Base-by-base conservation (phyloP, 768 basidiomycete species). In the Suillus placidus region DNA sequence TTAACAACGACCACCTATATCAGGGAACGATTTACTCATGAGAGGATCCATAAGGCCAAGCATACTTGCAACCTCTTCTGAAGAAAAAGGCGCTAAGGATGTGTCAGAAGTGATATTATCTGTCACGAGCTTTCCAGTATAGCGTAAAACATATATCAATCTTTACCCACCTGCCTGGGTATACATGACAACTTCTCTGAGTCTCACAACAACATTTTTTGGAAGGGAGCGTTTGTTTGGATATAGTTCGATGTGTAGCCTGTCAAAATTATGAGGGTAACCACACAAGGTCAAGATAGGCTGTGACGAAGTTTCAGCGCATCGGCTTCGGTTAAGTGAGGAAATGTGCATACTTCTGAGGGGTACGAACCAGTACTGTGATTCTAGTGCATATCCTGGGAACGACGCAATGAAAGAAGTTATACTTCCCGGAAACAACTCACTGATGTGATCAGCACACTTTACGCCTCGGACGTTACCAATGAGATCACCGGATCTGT, bases 31-130 rank as follows among this genome's bases (percentile, higher is more conserved):
- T 13, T 55, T 13, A 55, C 54, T 13, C 54, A 55, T 55, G 32
- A 55, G 54, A n/a, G 32, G 32, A 55, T 55, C 54, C 54, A 55
- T 55, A 13, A 55, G 32, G 34, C 54, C 13, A 7, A 55, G 54
- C 54, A 55, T 55, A n/a, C 34, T 55, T 35, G 54, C 34, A 55
- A 55, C 54, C 54, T 55, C 54, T n/a, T 55, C 54, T 6, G 54
- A 55, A 55, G 54, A 34, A 35, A 55, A 55, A 35, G 54, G 54
- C 6, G 54, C 34, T 13, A 55, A n/a, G 32, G 32, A 55, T 13
- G 54, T 55, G 6, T 55, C 54, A 55, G 54, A 55, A 35, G 32
- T 55, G 34, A 55, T 37, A n/a, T 35, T 55, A 12, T 55, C 54
- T 55, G 32, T 55, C 10, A 35, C 32, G 34, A 55, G 20, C 6